Evolutionary conservation across 2,329 filamentous ascomycete genomes (phyloP).

Genomic region (Trichoderma sp.): DNA sequence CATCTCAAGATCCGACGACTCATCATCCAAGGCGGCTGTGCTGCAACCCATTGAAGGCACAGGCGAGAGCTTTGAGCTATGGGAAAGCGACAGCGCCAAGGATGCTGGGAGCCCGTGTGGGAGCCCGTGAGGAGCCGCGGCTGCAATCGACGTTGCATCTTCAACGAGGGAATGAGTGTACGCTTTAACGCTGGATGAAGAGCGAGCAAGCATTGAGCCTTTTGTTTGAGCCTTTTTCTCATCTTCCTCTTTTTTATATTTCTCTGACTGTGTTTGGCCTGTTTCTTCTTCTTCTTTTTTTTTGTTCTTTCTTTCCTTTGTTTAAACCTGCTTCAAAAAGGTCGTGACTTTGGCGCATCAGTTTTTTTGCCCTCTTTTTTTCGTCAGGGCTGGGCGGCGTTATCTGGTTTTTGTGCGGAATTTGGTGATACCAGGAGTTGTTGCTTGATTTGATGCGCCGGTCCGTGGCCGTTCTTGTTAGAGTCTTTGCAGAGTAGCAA

Average conservation of each 20-base stretch:
- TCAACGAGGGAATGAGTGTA: conserved; percentile 24
- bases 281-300: background rate
- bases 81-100: conserved; percentile 68
- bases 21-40: conserved; percentile 48
- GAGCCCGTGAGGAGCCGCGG: conserved; percentile 23
- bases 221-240: background rate
- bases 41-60: conserved; percentile 60
- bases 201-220: conserved; percentile 20
- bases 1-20: conserved; percentile 41
- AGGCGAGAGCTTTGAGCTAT: conserved; percentile 65
- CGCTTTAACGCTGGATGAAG: conserved; percentile 22
- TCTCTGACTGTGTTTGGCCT: background rate
- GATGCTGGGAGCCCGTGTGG: conserved; percentile 47
- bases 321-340: background rate
- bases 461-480: conserved; percentile 4
- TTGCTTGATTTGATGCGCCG: conserved; percentile 19
- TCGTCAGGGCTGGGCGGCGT: conserved; percentile 14
- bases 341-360: conserved; percentile 17
- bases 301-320: background rate
- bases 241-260: background rate
- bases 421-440: conserved; percentile 22
- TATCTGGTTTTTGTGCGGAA: conserved; percentile 8
- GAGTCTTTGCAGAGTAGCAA: conserved; percentile 12
- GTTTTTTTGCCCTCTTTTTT: background rate
- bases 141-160: conserved; percentile 24